Evolutionary conservation across 225 moss, liverwort and hornwort species (phyloP), one percentile per base, ranked within the genome.

Genomic region (Marchantia paleacea): DNA sequence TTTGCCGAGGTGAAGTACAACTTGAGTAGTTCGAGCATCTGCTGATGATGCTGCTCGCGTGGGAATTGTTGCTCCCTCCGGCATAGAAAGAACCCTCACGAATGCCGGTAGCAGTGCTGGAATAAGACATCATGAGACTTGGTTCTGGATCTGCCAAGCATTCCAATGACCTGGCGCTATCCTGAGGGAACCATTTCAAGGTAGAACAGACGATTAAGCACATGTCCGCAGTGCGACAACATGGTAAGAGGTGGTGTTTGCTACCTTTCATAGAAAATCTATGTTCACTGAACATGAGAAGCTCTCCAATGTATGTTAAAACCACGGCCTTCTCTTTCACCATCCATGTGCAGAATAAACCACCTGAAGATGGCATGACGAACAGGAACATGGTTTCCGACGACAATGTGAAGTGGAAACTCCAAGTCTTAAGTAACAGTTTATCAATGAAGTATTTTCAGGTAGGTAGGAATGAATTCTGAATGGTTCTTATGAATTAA

Each of bases 11-110:
- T 60, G 80, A 73, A 73, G n/a, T 57, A 73, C 80, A 72, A 73
- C 7, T 52, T 58, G 80, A 80, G 26, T 47, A 74, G 73, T 80
- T 74, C n/a, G 80, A 80, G 73, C 80, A 80, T 74, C 80, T 80
- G 80, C 61, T 80, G 6, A 39, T 55, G 12, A 39, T 55, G 70
- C 68, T 79, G 55, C 79, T 69, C 9, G 80, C 61, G 26, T 52
- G 58, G 3, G 74, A 63, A 25, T 49, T 49, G 63, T 73, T 71
- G 47, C 72, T 63, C 30, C 49, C 80, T 80, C 74, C 73, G 18
- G 20, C 80, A 12, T 55, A 79, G 28, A 80, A 62, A 7, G 80
- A 60, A 26, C 80, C 50, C 48, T 64, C 73, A 74, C 72, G 62
- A 52, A 30, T 24, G 29, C 61, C 48, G 7, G 61, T 51, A 26